Evolutionary conservation across 257 asterid species (phyloP), one percentile per base, ranked within the genome.

Genomic region (Nemophila menziesii): DNA sequence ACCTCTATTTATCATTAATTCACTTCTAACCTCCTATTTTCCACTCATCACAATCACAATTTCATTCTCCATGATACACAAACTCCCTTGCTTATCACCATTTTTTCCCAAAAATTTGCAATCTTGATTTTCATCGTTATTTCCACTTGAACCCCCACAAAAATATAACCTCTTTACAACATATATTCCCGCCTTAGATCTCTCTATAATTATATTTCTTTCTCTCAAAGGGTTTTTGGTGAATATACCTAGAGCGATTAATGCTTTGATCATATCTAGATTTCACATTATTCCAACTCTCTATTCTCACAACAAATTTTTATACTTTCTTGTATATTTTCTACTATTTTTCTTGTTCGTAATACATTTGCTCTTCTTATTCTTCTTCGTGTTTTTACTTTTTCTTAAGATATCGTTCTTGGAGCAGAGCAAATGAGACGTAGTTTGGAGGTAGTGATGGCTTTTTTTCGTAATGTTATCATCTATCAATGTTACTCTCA

Each of bases 361-460:
- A 43, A 37, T 38, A 44, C 21, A 52, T 56, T n/a, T n/a, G n/a
- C 41, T 20, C 46, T 53, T 56, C 48, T 11, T 29, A 20, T 14
- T 46, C 33, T 8, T 55, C 36, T 33, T 68, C 44, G n/a, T n/a
- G n/a, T n/a, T n/a, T n/a, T 16, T 57, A 49, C 40, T 65, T 46
- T 29, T 48, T 66, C 11, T 49, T 65, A 43, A 75, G 62, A 92
- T 92, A 85, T 50, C 71, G 70, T 54, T 78, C 77, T 43, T 60
- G 68, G 19, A 85, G 87, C 6, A 72, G 71, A 24, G 55, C 70
- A 0, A 75, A 38, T n/a, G 93, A 57, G 12, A 85, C 82, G 62
- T 80, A 85, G 52, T 69, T 64, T 1, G 87, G 53, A 8, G 93
- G 92, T 20, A 85, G 54, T 29, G 69, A 46, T 12, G 71, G 65